phyloP scores from a whole-genome alignment of 352 stramenopile genomes.

The Pythium phragmitis region DNA sequence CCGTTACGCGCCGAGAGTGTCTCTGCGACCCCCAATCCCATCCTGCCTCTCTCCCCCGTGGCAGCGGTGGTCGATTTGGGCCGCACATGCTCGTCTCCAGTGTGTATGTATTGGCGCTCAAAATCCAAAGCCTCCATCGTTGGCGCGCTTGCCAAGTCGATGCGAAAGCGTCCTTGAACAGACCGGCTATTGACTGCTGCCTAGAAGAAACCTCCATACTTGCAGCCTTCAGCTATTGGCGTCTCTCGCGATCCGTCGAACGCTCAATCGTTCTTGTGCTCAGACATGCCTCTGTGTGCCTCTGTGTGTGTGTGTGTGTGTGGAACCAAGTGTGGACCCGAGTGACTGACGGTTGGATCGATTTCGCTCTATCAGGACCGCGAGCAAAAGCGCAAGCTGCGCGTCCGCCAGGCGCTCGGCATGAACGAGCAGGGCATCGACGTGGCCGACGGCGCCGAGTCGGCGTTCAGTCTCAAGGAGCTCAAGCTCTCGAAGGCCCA shows the following conservation, averaged over 20 bases:
- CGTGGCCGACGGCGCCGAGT: conserved; percentile 67
- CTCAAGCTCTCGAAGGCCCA: conserved; percentile 77
- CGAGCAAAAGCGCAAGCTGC: conserved; percentile 84
- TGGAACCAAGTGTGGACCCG: not conserved
- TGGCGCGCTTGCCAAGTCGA: conserved; percentile 21
- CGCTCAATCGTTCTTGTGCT: conserved; percentile 90
- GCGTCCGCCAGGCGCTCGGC: conserved; percentile 71
- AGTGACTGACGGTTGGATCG: not conserved
- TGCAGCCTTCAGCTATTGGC: conserved; percentile 92
- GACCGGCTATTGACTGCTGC: conserved; percentile 90
- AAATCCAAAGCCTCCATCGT: conserved; percentile 82
- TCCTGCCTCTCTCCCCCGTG: conserved; percentile 39
- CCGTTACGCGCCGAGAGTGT: conserved; percentile 84
- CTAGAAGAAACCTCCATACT: conserved; percentile 44
- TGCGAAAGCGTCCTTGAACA: conserved; percentile 90
- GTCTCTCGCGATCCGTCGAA: conserved; percentile 60
- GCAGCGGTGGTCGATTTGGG: conserved; percentile 76
- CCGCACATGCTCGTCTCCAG: conserved; percentile 37
- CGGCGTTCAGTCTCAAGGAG: conserved; percentile 79
- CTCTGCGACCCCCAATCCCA: conserved; percentile 49
- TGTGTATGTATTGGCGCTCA: conserved; percentile 39
- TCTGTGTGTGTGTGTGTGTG: conserved; percentile 25
- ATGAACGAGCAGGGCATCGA: conserved; percentile 87
- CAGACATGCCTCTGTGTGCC: conserved; percentile 52
- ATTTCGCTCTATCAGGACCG: conserved; percentile 50